Base-by-base conservation (phyloP, 1,284 basidiomycete genomes). In the Vanrija sp. region DNA sequence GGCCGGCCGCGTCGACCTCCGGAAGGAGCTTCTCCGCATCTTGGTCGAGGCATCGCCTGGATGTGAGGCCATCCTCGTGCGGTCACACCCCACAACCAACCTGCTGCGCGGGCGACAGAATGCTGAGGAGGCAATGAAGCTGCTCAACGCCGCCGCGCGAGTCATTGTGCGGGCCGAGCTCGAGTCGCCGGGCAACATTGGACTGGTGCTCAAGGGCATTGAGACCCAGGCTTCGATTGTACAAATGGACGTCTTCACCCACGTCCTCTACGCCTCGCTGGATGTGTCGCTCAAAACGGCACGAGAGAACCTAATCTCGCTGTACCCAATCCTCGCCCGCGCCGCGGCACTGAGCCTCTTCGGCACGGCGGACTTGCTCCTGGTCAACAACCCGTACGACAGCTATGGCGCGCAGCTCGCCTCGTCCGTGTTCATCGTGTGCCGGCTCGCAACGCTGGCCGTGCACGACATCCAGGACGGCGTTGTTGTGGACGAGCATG, bases 291-390 rank as follows among this genome's bases (percentile, higher is more conserved):
- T 63, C 49, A 54, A 53, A 14, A 3, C 38, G 3, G 46, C 57
- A 5, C 53, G 62, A 10, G 19, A 23, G 27, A 36, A 51, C 20
- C 35, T 73, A n/a, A 37, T 63, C 10, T 47, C 63, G 6, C 56
- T 72, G 6, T 72, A 62, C 38, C 72, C 72, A 0, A 38, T 72
- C 15, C 48, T 72, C 9, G 63, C 65, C 2, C 53, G 72, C 41
- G 63, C 64, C 3, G 57, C 58, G 0, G 55, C 63, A 0, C 54
- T 70, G 8, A 62, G 61, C 18, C 56, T 74, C 6, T 54, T 63
- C 31, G 69, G 60, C 1, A 57, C 56, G 12, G 56, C 64, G 4
- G 72, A 74, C 39, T 52, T 65, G 4, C 54, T 74, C 3, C 45
- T 55, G 2, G 42, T 68, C 2, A 54, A 54, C 9, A 69, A 74